Conservation (phyloP, 352 stramenopile genomes). For the Pythium folliculosum region DNA sequence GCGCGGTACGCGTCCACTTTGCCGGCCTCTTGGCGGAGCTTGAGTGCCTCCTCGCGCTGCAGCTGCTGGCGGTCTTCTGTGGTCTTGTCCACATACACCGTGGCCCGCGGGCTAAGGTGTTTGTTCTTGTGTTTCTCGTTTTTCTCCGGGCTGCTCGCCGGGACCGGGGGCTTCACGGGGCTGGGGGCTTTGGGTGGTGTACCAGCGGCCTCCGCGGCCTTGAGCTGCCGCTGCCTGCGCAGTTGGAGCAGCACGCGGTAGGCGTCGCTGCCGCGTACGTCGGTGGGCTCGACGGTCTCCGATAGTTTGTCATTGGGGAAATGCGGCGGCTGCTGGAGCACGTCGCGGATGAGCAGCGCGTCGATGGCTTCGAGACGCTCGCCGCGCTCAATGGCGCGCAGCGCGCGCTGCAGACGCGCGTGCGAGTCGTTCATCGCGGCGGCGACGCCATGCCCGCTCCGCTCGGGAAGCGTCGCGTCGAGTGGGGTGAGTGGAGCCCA, state of each 20-base stretch:
- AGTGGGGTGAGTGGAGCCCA: no score
- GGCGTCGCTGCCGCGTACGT: conserved; percentile 28
- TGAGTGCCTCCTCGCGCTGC: neutral
- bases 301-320: neutral
- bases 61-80: conserved; percentile 9
- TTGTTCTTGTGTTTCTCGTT: no score
- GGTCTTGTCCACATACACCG: neutral
- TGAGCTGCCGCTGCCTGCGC: conserved; percentile 22
- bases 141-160: neutral
- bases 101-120: no score
- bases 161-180: neutral
- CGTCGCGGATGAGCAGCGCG: conserved; percentile 47
- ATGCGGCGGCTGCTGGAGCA: conserved; percentile 36
- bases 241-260: conserved; percentile 48
- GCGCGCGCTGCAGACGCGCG: conserved; percentile 42
- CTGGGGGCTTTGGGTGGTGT: neutral
- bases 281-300: neutral
- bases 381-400: conserved; percentile 61
- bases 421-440: conserved; percentile 17
- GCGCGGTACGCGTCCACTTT: neutral
- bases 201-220: neutral
- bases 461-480: neutral
- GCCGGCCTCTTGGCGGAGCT: neutral
- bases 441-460: conserved; percentile 1
- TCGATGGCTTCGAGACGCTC: conserved; percentile 50